Evolutionary conservation across 1,284 basidiomycete species (phyloP).

Genomic region (Cryptococcus sp.): DNA sequence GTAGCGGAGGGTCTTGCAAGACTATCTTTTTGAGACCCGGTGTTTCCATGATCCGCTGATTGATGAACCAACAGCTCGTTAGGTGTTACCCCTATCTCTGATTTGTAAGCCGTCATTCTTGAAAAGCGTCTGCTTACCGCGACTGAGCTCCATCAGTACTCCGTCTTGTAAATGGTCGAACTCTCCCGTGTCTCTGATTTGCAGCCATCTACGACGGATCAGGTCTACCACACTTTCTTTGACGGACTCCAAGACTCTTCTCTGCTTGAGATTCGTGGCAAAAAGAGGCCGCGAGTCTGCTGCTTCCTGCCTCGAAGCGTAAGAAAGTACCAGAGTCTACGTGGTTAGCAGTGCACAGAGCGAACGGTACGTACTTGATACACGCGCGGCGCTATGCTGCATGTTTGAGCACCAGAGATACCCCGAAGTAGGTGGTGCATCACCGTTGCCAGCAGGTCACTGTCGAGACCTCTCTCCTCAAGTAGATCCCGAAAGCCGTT

Average conservation of each 20-base stretch:
- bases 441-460: constrained; percentile 68
- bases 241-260: constrained; percentile 68
- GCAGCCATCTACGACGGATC: constrained; percentile 66
- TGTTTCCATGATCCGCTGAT: no score
- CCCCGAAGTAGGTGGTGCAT: constrained; percentile 64
- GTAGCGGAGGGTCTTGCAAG: no score
- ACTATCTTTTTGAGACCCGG: no score
- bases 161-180: constrained; percentile 79
- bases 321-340: no score
- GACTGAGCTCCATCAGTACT: constrained; percentile 82
- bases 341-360: constrained; percentile 62
- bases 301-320: no score
- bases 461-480: constrained; percentile 67
- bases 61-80: no score
- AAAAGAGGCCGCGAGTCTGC: constrained; percentile 52
- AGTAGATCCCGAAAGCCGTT: constrained; percentile 71
- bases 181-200: constrained; percentile 73
- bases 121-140: constrained; percentile 70
- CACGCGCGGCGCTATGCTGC: constrained; percentile 62
- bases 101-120: no score
- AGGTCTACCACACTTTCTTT: constrained; percentile 62
- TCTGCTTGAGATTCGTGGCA: constrained; percentile 64
- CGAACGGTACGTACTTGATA: constrained; percentile 68
- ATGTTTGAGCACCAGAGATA: constrained; percentile 58
- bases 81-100: no score